Base-by-base conservation (phyloP, 1,284 basidiomycete species). In the Ceratobasidium sp. region DNA sequence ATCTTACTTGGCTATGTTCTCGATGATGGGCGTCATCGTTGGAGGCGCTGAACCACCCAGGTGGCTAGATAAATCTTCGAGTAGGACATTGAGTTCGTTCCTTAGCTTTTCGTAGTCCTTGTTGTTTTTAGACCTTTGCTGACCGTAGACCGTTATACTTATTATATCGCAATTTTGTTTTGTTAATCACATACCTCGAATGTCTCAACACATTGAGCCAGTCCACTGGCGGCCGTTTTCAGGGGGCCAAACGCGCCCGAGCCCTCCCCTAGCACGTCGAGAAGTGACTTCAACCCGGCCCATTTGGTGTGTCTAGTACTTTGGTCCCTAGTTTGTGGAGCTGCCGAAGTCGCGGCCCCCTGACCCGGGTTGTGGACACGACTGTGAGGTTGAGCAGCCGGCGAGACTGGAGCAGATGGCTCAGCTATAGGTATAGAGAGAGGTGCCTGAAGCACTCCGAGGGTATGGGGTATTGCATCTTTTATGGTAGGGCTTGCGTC, bases 121-220 rank as follows among this genome's bases (percentile, higher is more conserved):
- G 23, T 68, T 46, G 7, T 51, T 28, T 18, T 20, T 53, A n/a
- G 51, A 6, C 51, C 51, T 53, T n/a, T 18, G 20, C 51, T 20
- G n/a, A n/a, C n/a, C n/a, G n/a, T n/a, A n/a, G n/a, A 18, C 18
- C 18, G 60, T 2, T 42, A 40, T 3, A 20, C 33, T 39, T 3
- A 63, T 9, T 18, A 63, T n/a, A n/a, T n/a, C n/a, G n/a, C n/a
- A n/a, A n/a, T n/a, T n/a, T n/a, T n/a, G n/a, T n/a, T n/a, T n/a
- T 42, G 12, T 40, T 12, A 44, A 12, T 15, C 28, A 53, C 49
- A 6, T 28, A 69, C 67, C 44, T 69, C 67, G 49, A 69, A 69
- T 2, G 20, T 33, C 6, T 69, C 46, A 13, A 53, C 20, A 20
- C 67, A 69, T 40, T 15, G 15, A 18, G 7, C n/a, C 26, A 69